Evolutionary conservation across 345 rosid species (phyloP), one percentile per base, ranked within the genome.

Genomic region (Salix koriyanagi): DNA sequence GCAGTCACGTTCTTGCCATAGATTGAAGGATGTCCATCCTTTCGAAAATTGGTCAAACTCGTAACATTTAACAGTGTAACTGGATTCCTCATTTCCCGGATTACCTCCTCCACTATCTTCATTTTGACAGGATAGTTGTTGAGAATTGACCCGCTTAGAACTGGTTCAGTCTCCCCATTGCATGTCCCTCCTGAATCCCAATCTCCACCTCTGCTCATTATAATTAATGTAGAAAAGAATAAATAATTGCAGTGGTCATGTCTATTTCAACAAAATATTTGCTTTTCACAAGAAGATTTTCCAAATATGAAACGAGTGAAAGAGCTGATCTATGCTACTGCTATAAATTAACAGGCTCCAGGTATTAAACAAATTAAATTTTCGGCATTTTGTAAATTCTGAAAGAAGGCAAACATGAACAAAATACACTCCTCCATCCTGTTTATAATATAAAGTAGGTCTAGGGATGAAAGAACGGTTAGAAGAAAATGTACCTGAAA

Each of bases 181-280:
- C 98, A 95, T 7, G 97, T 77, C 65, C 99, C 99, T 42, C 99
- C 99, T 0, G 97, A 93, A 84, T 95, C 90, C 99, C 99, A 93
- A 67, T 91, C 98, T 69, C 99, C 99, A 32, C 98, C 99, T 68
- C 98, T 92, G 81, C 86, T 81, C 62, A 46, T 60, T 42, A 26
- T 25, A 76, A 70, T n/a, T 2, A 76, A 23, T 30, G n/a, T 19
- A 16, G 36, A 46, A 39, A 25, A 19, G 5, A 62, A 41, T 28
- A 64, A 28, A 44, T 16, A 61, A 39, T 23, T 42, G 34, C 19
- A 70, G n/a, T 4, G 70, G 23, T 3, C 19, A 10, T 58, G 28
- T 26, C 41, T 37, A 4, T 8, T 68, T 52, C 54, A 26, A 0
- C 68, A 65, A 65, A 34, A 65, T 14, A 65, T 14, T 15, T 65